Base-by-base conservation (phyloP, 306 rosid species). In the Fragaria iinumae region DNA sequence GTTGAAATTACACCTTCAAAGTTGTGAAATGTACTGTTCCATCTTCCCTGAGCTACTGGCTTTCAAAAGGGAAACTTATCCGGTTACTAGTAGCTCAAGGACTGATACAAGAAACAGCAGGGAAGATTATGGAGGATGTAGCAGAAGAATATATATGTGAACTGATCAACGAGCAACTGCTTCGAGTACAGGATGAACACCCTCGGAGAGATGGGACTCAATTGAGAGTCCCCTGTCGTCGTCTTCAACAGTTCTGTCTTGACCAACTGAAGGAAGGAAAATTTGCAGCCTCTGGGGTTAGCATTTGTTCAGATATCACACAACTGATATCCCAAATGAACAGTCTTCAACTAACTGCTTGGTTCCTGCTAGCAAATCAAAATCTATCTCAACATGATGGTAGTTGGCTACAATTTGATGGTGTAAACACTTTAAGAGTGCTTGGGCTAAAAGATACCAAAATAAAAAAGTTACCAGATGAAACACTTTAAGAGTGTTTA, bases 1-100 rank as follows among this genome's bases (percentile, higher is more conserved):
- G 44, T 41, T 41, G 44, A 41, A 1, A 6, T 41, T 41, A 41
- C 11, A 39, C 45, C 76, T 80, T 67, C 48, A 69, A 25, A 25
- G 32, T 13, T 74, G 76, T 36, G 39, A 57, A 39, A 34, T 74
- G 72, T 80, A 74, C 23, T 80, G 83, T 39, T 74, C 72, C 71
- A 80, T 74, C 69, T 52, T 74, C 76, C 79, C 79, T 12, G 65
- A 67, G 16, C 73, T 49, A 25, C 41, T 34, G 59, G 67, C 63
- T 80, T 74, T 41, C 68, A 1, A 74, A 80, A 69, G 83, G 79
- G 76, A 80, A 80, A 48, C 72, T 74, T 59, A 74, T 59, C 13
- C 66, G 71, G 71, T 36, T 80, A 59, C 77, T 68, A 53, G 83
- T 68, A 75, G 83, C 83, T 25, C 71, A 75, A 48, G 67, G 73